Percentiles rank a stretch among this genome's conserved stretches.
Evolutionary conservation across 1,284 basidiomycete species (phyloP).

Genomic region (Ceratobasidium sp.): DNA sequence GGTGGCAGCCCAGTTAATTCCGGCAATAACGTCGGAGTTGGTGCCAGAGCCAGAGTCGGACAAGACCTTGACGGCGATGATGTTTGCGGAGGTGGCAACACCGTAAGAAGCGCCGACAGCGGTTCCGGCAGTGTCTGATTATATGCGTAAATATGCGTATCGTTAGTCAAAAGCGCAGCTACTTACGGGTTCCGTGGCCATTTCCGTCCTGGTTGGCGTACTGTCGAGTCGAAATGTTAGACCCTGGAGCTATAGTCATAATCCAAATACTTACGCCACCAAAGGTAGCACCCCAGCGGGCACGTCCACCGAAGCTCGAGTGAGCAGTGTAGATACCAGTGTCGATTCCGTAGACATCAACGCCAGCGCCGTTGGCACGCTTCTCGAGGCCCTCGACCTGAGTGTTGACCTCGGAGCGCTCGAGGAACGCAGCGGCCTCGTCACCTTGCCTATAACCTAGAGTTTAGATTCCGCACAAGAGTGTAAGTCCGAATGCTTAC

Average conservation of each 20-base stretch:
- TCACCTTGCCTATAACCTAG: slow-evolving; percentile 4
- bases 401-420: not conserved
- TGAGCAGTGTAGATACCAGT: no score
- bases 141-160: not conserved
- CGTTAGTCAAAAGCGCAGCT: not conserved
- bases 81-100: slow-evolving; percentile 91
- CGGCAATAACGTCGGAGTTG: slow-evolving; percentile 86
- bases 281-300: slow-evolving; percentile 62
- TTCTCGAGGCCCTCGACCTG: not conserved
- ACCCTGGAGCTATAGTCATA: not conserved
- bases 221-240: not conserved
- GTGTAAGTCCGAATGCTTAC: not conserved
- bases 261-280: slow-evolving; percentile 44
- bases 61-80: slow-evolving; percentile 97
- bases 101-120: slow-evolving; percentile 73
- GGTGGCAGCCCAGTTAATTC: slow-evolving; percentile 83
- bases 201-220: slow-evolving; percentile 36
- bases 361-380: slow-evolving; percentile 20
- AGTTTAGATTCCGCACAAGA: not conserved
- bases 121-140: slow-evolving; percentile 50
- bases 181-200: slow-evolving; percentile 40
- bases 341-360: slow-evolving; percentile 38
- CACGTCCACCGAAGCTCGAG: no score
- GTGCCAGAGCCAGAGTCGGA: slow-evolving; percentile 90
- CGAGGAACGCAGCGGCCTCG: not conserved